Evolutionary conservation across 2,329 filamentous ascomycete species (phyloP), one percentile per base, ranked within the genome.

Genomic region (Alternaria gaisen): DNA sequence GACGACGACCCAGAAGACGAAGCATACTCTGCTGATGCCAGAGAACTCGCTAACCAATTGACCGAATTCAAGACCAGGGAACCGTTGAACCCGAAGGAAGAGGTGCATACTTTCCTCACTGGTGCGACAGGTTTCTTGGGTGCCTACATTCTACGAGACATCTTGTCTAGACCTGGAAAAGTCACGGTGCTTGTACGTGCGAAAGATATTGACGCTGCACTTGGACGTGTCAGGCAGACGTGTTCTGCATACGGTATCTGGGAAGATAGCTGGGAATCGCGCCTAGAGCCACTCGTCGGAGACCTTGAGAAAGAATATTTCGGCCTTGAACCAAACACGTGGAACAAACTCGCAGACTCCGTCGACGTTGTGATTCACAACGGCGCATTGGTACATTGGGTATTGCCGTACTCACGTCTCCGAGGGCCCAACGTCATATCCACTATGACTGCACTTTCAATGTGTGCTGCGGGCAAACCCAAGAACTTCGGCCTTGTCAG

Each of bases 91-190:
- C 65, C 71, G 20, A 72, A 78, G 58, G 60, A 75, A 69, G 63
- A 81, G 65, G 79, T 83, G 3, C 93, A 90, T 0, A 84, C 95
- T 11, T 91, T 97, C 77, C 81, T 97, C 5, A 97, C 94, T 3
- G 93, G 94, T 43, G 93, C 92, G 4, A 97, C 94, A 5, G 94
- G 94, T 3, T 97, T 97, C 83, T 80, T 97, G 20, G 94, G 94
- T 28, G 86, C 91, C 0, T 96, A 93, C 72, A 83, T 97, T 11
- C 82, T 96, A 32, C 86, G 86, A 56, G 92, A 97, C 56, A 79
- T 97, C 1, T 83, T 97, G 1, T 85, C 86, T 40, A 84, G 90
- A 24, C 85, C 81, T 18, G 81, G 87, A 14, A 89, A 86, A 66
- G 84, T 97, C 10, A 88, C 97, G 58, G 88, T 90, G 0, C 89